Percentiles rank a stretch among this genome's conserved stretches.
phyloP scores from a whole-genome alignment of 805 yeast genomes.

The Scheffersomyces stipitis region DNA sequence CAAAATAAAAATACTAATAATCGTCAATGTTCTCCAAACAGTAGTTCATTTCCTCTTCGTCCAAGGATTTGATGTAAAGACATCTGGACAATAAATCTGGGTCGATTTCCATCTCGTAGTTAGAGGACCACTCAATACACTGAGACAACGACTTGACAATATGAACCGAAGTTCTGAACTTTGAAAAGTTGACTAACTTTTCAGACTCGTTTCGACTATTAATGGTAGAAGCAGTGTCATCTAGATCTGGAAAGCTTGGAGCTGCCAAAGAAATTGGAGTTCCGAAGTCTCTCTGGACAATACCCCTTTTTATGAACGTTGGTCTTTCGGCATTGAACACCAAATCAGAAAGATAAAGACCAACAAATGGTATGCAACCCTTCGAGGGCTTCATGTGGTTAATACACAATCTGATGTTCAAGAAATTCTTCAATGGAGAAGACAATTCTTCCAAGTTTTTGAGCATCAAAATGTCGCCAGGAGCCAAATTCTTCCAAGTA shows the following conservation, averaged over 20 bases:
- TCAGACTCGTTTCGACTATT: slow-evolving; percentile 19
- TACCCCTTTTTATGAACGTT: slow-evolving; percentile 34
- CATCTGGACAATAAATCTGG: slow-evolving; percentile 78
- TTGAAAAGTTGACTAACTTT: slow-evolving; percentile 68
- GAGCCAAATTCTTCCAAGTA: slow-evolving; percentile 75
- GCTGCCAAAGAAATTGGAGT: background rate
- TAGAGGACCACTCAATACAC: slow-evolving; percentile 80
- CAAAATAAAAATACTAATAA: slow-evolving; percentile 1
- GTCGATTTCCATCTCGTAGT: slow-evolving; percentile 56
- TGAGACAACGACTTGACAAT: slow-evolving; percentile 76
- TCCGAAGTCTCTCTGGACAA: background rate
- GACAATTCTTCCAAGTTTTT: slow-evolving; percentile 68
- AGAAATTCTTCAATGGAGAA: slow-evolving; percentile 73
- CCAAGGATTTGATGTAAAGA: slow-evolving; percentile 71
- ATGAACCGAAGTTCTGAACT: slow-evolving; percentile 72
- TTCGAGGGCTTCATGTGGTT: slow-evolving; percentile 57
- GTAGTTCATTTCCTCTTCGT: slow-evolving; percentile 67
- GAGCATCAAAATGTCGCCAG: slow-evolving; percentile 68
- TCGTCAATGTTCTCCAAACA: slow-evolving; percentile 18
- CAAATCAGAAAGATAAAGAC: slow-evolving; percentile 79
- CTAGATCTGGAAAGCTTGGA: slow-evolving; percentile 4
- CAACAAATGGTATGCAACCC: slow-evolving; percentile 91
- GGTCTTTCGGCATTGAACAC: slow-evolving; percentile 70
- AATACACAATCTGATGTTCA: slow-evolving; percentile 62
- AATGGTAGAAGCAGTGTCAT: slow-evolving; percentile 10